Conservation (phyloP, 2,329 filamentous ascomycete species). For the Blumeriella jaapii region DNA sequence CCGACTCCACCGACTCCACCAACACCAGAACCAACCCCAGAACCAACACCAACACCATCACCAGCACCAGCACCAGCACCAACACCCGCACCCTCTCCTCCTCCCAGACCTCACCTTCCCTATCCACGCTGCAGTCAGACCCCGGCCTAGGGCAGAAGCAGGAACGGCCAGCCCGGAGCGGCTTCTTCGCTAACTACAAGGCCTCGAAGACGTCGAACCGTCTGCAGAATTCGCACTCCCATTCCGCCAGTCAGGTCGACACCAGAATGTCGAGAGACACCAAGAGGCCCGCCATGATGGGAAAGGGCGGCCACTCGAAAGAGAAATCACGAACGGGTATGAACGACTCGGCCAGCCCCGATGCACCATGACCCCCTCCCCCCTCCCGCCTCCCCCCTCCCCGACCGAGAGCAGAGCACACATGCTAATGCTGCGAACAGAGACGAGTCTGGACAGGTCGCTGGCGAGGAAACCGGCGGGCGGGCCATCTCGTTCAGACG, state of each 20-base stretch:
- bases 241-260: constrained; percentile 24
- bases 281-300: constrained; percentile 20
- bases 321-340: constrained; percentile 25
- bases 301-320: constrained; percentile 23
- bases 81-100: constrained; percentile 11
- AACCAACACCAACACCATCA: too few relatives aligned
- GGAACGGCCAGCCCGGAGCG: constrained; percentile 19
- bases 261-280: constrained; percentile 27
- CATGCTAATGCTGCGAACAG: constrained; percentile 13
- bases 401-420: constrained; percentile 6
- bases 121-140: constrained; percentile 15
- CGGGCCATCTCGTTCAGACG: constrained; percentile 20
- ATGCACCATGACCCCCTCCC: too few relatives aligned
- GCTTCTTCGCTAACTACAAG: constrained; percentile 37
- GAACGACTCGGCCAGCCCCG: too few relatives aligned
- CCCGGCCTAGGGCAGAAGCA: constrained; percentile 8
- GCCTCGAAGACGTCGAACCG: constrained; percentile 35
- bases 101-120: constrained; percentile 17
- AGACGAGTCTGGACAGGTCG: constrained; percentile 17
- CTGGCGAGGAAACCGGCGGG: constrained; percentile 23
- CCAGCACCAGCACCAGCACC: constrained; percentile 13
- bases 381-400: background rate
- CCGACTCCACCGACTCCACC: too few relatives aligned
- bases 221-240: constrained; percentile 23
- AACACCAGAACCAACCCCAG: too few relatives aligned